These are phyloP conservation scores for Staphylotrichum tortipilum DNA, from an alignment of 495 filamentous ascomycete species.

Conservation along the genomic window DNA sequence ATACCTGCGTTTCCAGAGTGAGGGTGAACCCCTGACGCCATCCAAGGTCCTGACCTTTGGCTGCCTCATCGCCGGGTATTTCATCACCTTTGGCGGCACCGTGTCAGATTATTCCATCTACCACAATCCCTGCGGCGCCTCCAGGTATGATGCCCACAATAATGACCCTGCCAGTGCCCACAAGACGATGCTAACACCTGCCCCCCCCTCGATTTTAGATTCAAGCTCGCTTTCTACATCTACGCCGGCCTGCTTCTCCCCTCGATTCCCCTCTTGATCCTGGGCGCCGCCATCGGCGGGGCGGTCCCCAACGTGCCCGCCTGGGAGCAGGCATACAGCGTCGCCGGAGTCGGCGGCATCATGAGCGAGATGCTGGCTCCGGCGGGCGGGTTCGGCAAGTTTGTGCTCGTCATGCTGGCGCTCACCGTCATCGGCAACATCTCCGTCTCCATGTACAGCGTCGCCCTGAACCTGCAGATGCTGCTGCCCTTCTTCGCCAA, in stretches of 20 bases:
- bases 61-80: constrained; percentile 35
- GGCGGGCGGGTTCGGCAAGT: constrained; percentile 43
- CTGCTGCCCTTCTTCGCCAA: constrained; percentile 36
- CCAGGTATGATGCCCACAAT: constrained; percentile 25
- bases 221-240: constrained; percentile 31
- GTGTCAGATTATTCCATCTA: constrained; percentile 37
- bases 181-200: background rate
- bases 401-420: constrained; percentile 42
- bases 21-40: constrained; percentile 16
- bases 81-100: constrained; percentile 36
- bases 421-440: constrained; percentile 45
- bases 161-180: too few relatives aligned
- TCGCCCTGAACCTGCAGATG: constrained; percentile 45
- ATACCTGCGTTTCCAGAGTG: constrained; percentile 30
- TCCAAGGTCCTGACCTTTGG: constrained; percentile 25
- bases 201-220: constrained; percentile 9
- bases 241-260: constrained; percentile 39
- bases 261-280: constrained; percentile 40
- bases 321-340: constrained; percentile 34
- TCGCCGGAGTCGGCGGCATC: constrained; percentile 41
- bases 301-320: constrained; percentile 27
- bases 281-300: constrained; percentile 46
- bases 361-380: constrained; percentile 42
- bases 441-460: constrained; percentile 35
- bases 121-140: constrained; percentile 27